Base-by-base conservation (phyloP, 2,329 filamentous ascomycete genomes). In the Phaeosphaeriaceae sp. region DNA sequence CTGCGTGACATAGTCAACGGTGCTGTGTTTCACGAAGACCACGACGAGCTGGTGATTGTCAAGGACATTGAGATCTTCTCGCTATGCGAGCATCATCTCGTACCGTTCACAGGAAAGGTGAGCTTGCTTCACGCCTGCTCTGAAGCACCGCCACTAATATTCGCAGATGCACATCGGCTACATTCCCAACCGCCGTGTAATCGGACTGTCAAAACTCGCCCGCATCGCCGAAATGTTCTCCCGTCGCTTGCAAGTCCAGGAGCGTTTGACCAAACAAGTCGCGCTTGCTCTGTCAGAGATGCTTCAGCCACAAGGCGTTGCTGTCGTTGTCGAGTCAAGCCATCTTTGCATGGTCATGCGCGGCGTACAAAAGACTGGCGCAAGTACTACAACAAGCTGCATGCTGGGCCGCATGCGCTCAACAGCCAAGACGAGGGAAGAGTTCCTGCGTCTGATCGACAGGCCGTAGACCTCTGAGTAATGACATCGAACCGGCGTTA, bases 341-440 rank as follows among this genome's bases (percentile, higher is more conserved):
- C 95, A 99, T 80, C 83, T 98, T 49, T 99, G 95, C 83, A 99
- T 98, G 94, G 93, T 97, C 17, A 98, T 97, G 94, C 88, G 95
- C 49, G 95, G 95, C n/a, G 94, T 99, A 10, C 88, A 97, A 77
- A 97, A 99, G 84, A 93, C 93, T 0, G 87, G 85, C 43, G 89
- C 91, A 52, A 91, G 87, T 19, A 98, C 95, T 7, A 95, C 96
- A 40, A 99, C 95, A 19, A 97, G 93, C 82, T 98, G 94, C 77
- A 96, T 99, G 80, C 86, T 98, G n/a, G 95, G 95, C 42, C 94
- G 93, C 72, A 97, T 99, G 84, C 90, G 97, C 74, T 90, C 89
- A 60, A 93, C 92, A 70, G 92, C 93, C 61, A 97, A 97, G 85
- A 97, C 94, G 11, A 85, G 95, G 70, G 96, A 97, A 76, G 95